Percentiles rank a stretch among this genome's conserved stretches.
Evolutionary conservation across 306 rosid species (phyloP).

Genomic region (Trichosanthes truncata): DNA sequence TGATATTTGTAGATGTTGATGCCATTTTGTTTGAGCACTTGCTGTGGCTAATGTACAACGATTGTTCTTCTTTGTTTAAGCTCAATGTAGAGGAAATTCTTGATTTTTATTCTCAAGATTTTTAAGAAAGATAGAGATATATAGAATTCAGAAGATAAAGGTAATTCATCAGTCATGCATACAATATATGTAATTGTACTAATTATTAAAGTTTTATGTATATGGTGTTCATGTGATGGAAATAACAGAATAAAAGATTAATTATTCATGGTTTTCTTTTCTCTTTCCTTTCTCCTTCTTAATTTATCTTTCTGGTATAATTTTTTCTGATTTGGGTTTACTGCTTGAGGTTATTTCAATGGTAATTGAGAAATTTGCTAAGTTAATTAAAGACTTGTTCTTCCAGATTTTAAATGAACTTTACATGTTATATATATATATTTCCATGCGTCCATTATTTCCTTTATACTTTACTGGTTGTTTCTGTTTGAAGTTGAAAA

Average conservation of each 20-base stretch:
- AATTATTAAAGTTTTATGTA: not conserved
- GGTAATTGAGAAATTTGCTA: too few relatives aligned
- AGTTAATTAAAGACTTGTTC: too few relatives aligned
- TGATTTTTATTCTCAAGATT: slow-evolving; percentile 74
- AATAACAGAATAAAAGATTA: not conserved
- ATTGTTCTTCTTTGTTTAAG: slow-evolving; percentile 55
- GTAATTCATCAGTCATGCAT: not conserved
- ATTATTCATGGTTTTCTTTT: not conserved
- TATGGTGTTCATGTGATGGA: not conserved
- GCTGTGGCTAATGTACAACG: slow-evolving; percentile 81
- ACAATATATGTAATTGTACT: not conserved
- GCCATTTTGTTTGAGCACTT: slow-evolving; percentile 86
- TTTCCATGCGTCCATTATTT: too few relatives aligned
- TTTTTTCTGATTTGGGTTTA: too few relatives aligned
- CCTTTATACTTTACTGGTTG: too few relatives aligned
- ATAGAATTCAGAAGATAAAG: not conserved
- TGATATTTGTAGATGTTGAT: slow-evolving; percentile 70
- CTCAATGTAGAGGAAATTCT: slow-evolving; percentile 74
- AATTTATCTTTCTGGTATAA: not conserved
- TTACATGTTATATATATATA: too few relatives aligned
- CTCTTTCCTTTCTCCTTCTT: not conserved
- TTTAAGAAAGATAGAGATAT: slow-evolving; percentile 5
- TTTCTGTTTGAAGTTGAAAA: too few relatives aligned
- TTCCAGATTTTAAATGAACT: too few relatives aligned
- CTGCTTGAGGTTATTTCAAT: not conserved